Base-by-base conservation (phyloP, 2,329 filamentous ascomycete genomes). In the Aspergillus piperis region DNA sequence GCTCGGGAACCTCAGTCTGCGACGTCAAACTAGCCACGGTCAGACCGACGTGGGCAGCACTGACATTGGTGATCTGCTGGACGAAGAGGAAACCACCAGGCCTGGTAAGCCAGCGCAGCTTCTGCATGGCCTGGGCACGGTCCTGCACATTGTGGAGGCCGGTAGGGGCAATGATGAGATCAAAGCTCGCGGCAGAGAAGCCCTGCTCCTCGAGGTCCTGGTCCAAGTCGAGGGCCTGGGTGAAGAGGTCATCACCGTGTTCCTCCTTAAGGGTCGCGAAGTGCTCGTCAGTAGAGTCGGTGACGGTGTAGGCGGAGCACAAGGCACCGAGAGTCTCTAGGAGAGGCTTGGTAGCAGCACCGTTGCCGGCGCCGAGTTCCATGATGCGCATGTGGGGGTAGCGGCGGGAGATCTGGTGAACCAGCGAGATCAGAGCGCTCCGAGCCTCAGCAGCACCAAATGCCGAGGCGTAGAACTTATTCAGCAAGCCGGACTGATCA, bases 321-420 rank as follows among this genome's bases (percentile, higher is more conserved):
- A n/a, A 19, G 1, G 63, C 13, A 2, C 68, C 72, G 15, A 81
- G 61, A 2, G 57, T 49, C 3, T 66, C 56, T 2, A 82, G 64
- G 6, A 82, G 66, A 1, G 54, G 58, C 3, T 70, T 65, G 0
- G 81, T 83, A 0, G 78, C 72, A 11, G 73, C 75, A 3, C 79
- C 81, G 3, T 78, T 81, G 1, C 81, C 81, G 8, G 77, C 80
- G n/a, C 67, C 72, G 15, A 74, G 73, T 52, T 82, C 80, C 4
- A 83, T 61, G 27, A 82, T 73, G 3, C 77, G 75, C 55, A 79
- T 70, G n/a, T 73, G 72, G 0, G 81, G 81, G 49, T 77, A 77
- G 2, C 76, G 73, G 57, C 79, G 71, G 0, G 70, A 57, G 11
- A 83, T 68, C 21, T 75, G 73, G 5, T 70, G 68, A n/a, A 75